A percentile compares a stretch with the other conserved stretches of the same genome.
phyloP scores from a whole-genome alignment of 352 stramenopile genomes.

The Pythium aquatile region DNA sequence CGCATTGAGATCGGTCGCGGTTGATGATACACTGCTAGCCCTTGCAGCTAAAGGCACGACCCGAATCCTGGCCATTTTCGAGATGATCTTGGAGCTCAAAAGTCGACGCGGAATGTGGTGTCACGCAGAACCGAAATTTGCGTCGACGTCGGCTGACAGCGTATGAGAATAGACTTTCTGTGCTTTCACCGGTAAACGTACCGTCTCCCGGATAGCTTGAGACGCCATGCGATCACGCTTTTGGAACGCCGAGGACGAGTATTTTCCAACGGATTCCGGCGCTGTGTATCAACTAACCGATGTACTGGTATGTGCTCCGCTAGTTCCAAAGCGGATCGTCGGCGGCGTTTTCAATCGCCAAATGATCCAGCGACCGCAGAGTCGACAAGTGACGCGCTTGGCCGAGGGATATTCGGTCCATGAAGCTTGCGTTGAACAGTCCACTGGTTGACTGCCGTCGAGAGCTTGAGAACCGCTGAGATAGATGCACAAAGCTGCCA shows the following conservation, averaged over 20 bases:
- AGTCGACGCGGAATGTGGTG: too few species aligned
- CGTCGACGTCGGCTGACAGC: too few species aligned
- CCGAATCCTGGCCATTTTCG: not conserved
- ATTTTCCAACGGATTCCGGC: too few species aligned
- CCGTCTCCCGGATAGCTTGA: too few species aligned
- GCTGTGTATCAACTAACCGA: too few species aligned
- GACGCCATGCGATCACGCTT: too few species aligned
- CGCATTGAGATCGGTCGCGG: not conserved
- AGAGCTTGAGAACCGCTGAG: constrained; percentile 24
- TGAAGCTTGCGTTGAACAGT: constrained; percentile 26
- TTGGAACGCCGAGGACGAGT: too few species aligned
- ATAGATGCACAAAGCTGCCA: constrained; percentile 7
- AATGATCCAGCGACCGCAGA: constrained; percentile 4
- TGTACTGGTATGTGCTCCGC: not conserved
- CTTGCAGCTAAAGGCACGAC: not conserved
- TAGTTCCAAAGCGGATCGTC: constrained; percentile 27
- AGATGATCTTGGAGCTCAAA: not conserved
- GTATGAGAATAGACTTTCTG: too few species aligned
- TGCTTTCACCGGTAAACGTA: too few species aligned
- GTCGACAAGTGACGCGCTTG: constrained; percentile 25
- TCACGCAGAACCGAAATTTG: too few species aligned
- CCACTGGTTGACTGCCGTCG: constrained; percentile 14
- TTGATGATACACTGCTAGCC: not conserved
- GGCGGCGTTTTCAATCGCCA: constrained; percentile 21
- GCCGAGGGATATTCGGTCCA: constrained; percentile 24